Conservation (phyloP, 140 eudicot genomes). For the Flaveria floridana region DNA sequence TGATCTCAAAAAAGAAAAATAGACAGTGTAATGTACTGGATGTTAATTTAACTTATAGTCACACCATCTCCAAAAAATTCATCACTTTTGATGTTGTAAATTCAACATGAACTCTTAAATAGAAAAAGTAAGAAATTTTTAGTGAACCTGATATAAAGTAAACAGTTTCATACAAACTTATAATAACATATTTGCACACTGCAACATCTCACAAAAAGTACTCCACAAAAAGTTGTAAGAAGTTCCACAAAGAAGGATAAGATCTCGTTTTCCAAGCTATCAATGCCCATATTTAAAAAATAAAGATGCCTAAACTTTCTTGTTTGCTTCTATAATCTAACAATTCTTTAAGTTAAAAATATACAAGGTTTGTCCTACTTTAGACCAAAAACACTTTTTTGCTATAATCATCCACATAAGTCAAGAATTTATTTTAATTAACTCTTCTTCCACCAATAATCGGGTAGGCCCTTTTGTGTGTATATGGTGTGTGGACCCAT, state of each 20-base stretch:
- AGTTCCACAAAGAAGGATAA: background rate
- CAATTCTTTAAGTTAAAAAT: background rate
- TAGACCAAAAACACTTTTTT: background rate
- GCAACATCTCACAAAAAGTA: background rate
- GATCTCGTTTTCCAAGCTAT: conserved; percentile 13
- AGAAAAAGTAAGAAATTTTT: background rate
- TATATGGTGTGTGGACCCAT: background rate
- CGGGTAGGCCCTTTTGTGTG: conserved; percentile 1
- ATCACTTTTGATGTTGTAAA: background rate
- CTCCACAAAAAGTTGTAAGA: background rate
- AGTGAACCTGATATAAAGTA: background rate
- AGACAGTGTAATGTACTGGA: background rate
- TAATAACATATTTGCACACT: background rate
- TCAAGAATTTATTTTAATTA: conserved; percentile 8
- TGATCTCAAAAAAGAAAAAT: background rate
- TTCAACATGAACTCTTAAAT: background rate
- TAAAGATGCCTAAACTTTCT: conserved; percentile 4
- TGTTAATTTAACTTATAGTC: background rate
- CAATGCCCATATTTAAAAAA: background rate
- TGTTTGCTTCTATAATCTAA: conserved; percentile 13
- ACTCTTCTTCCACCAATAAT: conserved; percentile 5
- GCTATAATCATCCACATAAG: background rate
- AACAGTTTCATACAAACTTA: background rate
- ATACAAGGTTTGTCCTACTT: background rate
- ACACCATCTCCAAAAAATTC: background rate